Evolutionary conservation across 345 rosid species (phyloP), one percentile per base, ranked within the genome.

Genomic region (Lenwebbia sp.): DNA sequence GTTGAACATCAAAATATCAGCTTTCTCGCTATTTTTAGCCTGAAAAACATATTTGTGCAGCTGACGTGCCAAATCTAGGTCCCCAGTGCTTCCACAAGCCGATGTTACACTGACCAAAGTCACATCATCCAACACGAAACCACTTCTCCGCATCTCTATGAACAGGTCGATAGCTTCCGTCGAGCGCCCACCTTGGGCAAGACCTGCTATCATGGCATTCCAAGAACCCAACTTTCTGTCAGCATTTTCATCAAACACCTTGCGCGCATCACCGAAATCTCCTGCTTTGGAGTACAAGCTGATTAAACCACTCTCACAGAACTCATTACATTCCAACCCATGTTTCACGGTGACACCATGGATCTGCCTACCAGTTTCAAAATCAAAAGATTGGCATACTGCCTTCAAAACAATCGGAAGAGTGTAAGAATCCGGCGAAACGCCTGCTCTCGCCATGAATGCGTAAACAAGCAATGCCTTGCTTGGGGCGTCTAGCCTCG

Each of bases 161-260:
- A 97, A 95, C 95, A 93, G 89, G 65, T 88, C 84, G 26, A 96
- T 89, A 14, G 91, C 95, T 75, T 96, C 97, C 50, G 83, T 87
- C 0, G 89, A 94, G 62, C 89, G 91, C 13, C 94, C 97, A 0
- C 91, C 93, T 10, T 93, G 98, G 60, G 92, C 83, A 62, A 95
- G 89, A n/a, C 97, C 98, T 0, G 88, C 93, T 33, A 96, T 90
- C 37, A 94, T 86, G 1, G 98, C 96, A 84, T 96, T 96, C 99
- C 98, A 96, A 83, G 98, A 95, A 28, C 99, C 98, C 83, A 96
- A 62, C 87, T 92, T 94, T 87, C 97, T 92, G 0, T 91, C 89
- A 33, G 89, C 91, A 90, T 94, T 96, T 94, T 90, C 94, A 41
- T 93, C 99, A 58, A 96, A 96, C 94, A 91, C 41, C 25, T 92